Evolutionary conservation across 1,284 basidiomycete genomes (phyloP).

Genomic region (Pseudozyma flocculosa): DNA sequence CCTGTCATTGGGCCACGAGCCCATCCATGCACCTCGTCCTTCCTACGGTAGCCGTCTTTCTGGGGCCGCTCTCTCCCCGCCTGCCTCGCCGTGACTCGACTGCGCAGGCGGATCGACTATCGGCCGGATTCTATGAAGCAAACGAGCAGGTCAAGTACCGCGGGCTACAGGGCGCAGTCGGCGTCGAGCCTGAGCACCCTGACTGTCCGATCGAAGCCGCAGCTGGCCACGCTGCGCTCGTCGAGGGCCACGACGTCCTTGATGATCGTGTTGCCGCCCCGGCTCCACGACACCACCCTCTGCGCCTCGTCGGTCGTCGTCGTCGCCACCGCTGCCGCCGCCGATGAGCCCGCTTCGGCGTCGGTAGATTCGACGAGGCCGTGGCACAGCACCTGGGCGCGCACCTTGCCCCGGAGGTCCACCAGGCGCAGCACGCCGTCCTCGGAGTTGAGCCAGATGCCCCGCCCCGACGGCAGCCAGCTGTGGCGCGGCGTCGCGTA

Average conservation of each 20-base stretch:
- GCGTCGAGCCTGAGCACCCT: slow-evolving; percentile 11
- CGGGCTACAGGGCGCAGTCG: neutral
- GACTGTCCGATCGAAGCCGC: slow-evolving; percentile 48
- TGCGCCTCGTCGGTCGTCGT: slow-evolving; percentile 5
- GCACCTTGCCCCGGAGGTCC: slow-evolving; percentile 32
- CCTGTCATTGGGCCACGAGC: too few relatives aligned
- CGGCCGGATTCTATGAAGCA: too few relatives aligned
- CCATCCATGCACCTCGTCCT: too few relatives aligned
- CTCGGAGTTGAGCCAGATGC: slow-evolving; percentile 46
- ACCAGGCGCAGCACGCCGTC: slow-evolving; percentile 48
- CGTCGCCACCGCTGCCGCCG: neutral
- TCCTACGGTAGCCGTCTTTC: too few relatives aligned
- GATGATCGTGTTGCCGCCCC: slow-evolving; percentile 52
- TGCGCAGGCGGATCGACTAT: too few relatives aligned
- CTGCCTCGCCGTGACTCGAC: too few relatives aligned
- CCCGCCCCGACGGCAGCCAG: slow-evolving; percentile 39
- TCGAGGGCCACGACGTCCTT: slow-evolving; percentile 41
- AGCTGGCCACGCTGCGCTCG: slow-evolving; percentile 37
- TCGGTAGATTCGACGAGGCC: slow-evolving; percentile 8
- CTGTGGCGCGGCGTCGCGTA: slow-evolving; percentile 41
- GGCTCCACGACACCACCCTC: slow-evolving; percentile 23
- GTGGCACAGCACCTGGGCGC: slow-evolving; percentile 33
- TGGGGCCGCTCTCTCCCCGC: too few relatives aligned
- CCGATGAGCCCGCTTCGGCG: too few relatives aligned
- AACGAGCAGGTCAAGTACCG: too few relatives aligned